These are phyloP conservation scores for Pseudogymnoascus sp. DNA, from an alignment of 2,329 filamentous ascomycete genomes.

Conservation along the genomic window DNA sequence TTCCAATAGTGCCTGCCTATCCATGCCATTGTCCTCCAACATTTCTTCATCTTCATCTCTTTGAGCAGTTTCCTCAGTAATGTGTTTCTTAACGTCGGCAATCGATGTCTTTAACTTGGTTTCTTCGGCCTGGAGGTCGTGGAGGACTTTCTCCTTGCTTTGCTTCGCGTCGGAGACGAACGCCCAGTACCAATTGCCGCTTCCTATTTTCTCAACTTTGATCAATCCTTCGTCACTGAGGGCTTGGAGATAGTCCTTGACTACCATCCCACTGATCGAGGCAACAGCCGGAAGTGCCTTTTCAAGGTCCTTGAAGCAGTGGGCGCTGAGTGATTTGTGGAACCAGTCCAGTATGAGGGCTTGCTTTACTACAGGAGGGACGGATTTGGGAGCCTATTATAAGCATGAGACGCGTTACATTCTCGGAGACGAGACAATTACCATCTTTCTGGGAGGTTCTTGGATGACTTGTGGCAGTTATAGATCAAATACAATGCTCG, in stretches of 20 bases:
- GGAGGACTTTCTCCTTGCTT: constrained; percentile 36
- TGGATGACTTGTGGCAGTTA: not conserved
- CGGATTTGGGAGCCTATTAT: constrained; percentile 42
- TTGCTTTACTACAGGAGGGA: constrained; percentile 51
- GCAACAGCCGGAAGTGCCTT: constrained; percentile 54
- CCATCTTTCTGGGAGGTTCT: not conserved
- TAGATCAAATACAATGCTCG: not conserved
- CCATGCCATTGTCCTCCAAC: constrained; percentile 23
- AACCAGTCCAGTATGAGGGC: constrained; percentile 52
- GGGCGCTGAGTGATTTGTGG: constrained; percentile 51
- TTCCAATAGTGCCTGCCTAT: constrained; percentile 23
- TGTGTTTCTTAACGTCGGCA: constrained; percentile 29
- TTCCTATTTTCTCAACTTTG: constrained; percentile 62
- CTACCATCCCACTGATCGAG: constrained; percentile 58
- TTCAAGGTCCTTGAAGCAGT: constrained; percentile 62
- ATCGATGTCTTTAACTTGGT: constrained; percentile 25
- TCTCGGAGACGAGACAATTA: not conserved
- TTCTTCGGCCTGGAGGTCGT: constrained; percentile 32
- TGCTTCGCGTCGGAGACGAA: constrained; percentile 50
- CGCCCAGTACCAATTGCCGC: constrained; percentile 66
- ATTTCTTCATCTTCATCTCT: constrained; percentile 28
- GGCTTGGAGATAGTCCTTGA: constrained; percentile 59
- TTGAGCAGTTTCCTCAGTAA: constrained; percentile 30
- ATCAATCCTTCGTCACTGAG: constrained; percentile 55
- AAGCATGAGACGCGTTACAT: not conserved